Conservation (phyloP, 2,329 filamentous ascomycete species). For the Colletotrichum sp. region DNA sequence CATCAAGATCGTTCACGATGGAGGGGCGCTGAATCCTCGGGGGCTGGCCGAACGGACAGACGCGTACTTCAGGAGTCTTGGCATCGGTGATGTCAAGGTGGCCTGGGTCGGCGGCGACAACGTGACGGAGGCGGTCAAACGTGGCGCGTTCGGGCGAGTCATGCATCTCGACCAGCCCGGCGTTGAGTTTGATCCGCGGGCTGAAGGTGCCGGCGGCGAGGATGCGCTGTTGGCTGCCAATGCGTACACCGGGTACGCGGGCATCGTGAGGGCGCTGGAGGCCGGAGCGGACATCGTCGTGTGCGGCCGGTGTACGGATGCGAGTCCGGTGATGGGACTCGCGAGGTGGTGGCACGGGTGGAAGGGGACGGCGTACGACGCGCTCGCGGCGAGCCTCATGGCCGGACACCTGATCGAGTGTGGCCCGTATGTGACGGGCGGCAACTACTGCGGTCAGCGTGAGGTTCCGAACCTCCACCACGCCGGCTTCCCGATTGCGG, state of each 20-base stretch:
- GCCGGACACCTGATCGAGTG: conserved; percentile 62
- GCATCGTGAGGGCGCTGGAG: conserved; percentile 47
- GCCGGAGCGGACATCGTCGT: conserved; percentile 52
- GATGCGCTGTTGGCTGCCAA: conserved; percentile 40
- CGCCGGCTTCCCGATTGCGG: conserved; percentile 42
- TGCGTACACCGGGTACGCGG: conserved; percentile 56
- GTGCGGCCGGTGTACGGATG: conserved; percentile 54
- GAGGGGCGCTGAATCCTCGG: conserved; percentile 59
- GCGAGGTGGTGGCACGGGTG: conserved; percentile 62
- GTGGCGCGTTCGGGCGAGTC: conserved; percentile 23
- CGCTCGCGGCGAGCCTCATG: conserved; percentile 54
- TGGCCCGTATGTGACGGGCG: conserved; percentile 57
- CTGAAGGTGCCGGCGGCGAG: background rate
- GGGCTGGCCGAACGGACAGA: conserved; percentile 46
- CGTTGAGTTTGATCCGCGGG: conserved; percentile 2
- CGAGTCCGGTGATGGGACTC: conserved; percentile 59
- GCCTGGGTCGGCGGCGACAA: conserved; percentile 44
- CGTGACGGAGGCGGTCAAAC: conserved; percentile 28
- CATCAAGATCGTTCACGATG: conserved; percentile 62
- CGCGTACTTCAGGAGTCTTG: conserved; percentile 31
- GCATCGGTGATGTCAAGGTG: conserved; percentile 31
- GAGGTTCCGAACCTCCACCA: conserved; percentile 36
- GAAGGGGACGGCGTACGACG: conserved; percentile 50
- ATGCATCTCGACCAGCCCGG: conserved; percentile 22
- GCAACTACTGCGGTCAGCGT: conserved; percentile 58